These are phyloP conservation scores for Penicillium odoratum DNA, from an alignment of 495 filamentous ascomycete genomes.

Conservation along the genomic window DNA sequence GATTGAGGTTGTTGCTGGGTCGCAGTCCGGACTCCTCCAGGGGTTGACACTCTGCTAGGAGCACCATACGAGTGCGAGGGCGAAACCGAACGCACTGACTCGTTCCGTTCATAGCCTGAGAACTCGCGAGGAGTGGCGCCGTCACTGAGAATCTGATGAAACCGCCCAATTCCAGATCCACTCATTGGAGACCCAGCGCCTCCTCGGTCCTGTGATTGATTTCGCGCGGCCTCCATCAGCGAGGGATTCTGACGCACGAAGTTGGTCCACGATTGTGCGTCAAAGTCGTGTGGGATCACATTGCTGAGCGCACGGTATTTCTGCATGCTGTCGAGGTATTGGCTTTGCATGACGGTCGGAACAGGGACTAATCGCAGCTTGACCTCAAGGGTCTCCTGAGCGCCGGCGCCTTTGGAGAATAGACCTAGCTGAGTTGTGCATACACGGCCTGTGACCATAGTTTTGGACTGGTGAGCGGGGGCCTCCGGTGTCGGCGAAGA, in stretches of 20 bases:
- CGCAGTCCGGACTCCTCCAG: slow-evolving; percentile 29
- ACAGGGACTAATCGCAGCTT: slow-evolving; percentile 86
- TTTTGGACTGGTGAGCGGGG: slow-evolving; percentile 59
- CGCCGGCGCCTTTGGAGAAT: slow-evolving; percentile 67
- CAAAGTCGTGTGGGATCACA: slow-evolving; percentile 61
- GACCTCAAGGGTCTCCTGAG: slow-evolving; percentile 90
- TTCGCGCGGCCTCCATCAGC: slow-evolving; percentile 34
- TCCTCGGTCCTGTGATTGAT: slow-evolving; percentile 34
- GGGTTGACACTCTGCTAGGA: slow-evolving; percentile 41
- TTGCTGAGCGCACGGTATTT: slow-evolving; percentile 61
- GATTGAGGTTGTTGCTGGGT: slow-evolving; percentile 25
- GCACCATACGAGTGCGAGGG: slow-evolving; percentile 38
- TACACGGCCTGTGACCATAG: slow-evolving; percentile 87
- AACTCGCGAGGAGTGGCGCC: slow-evolving; percentile 46
- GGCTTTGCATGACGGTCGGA: slow-evolving; percentile 68
- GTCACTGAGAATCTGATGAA: slow-evolving; percentile 51
- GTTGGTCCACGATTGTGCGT: slow-evolving; percentile 66
- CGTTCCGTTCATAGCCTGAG: slow-evolving; percentile 30
- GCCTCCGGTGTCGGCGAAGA: slow-evolving; percentile 54
- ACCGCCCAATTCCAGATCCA: slow-evolving; percentile 55
- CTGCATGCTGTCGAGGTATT: slow-evolving; percentile 65
- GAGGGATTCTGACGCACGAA: slow-evolving; percentile 63
- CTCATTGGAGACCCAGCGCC: slow-evolving; percentile 43
- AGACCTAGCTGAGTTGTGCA: slow-evolving; percentile 80
- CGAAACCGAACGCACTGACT: slow-evolving; percentile 35